These are phyloP conservation scores for Sclerotinia sclerotiorum DNA, from an alignment of 2,329 filamentous ascomycete species.

Conservation along the genomic window DNA sequence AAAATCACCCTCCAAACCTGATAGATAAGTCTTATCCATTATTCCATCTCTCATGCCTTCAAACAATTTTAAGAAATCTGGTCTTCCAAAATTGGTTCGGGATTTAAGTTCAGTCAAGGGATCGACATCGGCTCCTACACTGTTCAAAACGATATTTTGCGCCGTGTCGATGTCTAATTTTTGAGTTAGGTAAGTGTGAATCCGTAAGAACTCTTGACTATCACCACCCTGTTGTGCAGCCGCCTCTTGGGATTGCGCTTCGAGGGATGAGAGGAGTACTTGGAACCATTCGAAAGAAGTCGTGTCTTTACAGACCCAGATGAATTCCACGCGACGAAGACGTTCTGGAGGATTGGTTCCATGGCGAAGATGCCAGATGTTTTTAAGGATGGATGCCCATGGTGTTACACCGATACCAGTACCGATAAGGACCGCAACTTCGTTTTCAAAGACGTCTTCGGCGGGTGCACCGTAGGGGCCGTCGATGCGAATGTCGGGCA, in stretches of 20 bases:
- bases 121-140: conserved; percentile 82
- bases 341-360: conserved; percentile 85
- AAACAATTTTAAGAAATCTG: conserved; percentile 82
- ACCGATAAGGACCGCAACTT: conserved; percentile 81
- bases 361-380: conserved; percentile 95
- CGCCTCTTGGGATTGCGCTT: conserved; percentile 75
- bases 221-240: conserved; percentile 66
- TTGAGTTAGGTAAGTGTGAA: conserved; percentile 97
- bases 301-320: conserved; percentile 97
- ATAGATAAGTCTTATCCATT: conserved; percentile 78
- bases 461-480: conserved; percentile 95
- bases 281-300: conserved; percentile 99
- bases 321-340: conserved; percentile 93
- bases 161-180: conserved; percentile 87
- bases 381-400: conserved; percentile 88
- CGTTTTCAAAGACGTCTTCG: conserved; percentile 94
- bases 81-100: conserved; percentile 91
- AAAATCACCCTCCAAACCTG: conserved; percentile 72
- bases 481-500: conserved; percentile 87
- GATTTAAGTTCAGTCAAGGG: conserved; percentile 88
- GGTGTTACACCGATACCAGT: conserved; percentile 86
- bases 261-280: conserved; percentile 84
- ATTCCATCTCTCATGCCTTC: conserved; percentile 85
- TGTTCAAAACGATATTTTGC: conserved; percentile 96
- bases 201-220: conserved; percentile 84